These are phyloP conservation scores for Xylaria sp. DNA, from an alignment of 2,329 filamentous ascomycete species.

Conservation along the genomic window DNA sequence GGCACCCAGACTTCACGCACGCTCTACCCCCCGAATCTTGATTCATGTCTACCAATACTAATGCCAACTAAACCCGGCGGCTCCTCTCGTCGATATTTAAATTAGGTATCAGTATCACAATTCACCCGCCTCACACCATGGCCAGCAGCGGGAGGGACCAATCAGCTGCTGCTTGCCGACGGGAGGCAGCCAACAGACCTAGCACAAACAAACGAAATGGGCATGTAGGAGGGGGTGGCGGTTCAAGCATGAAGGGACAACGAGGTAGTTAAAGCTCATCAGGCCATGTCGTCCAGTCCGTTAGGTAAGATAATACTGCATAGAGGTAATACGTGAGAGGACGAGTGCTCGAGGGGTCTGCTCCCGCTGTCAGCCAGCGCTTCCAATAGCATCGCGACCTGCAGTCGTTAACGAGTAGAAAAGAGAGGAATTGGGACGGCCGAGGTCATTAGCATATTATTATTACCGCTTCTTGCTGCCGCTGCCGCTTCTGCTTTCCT, in stretches of 20 bases:
- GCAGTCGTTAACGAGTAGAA: background rate
- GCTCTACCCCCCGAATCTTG: background rate
- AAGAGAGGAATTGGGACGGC: background rate
- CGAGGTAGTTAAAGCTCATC: background rate
- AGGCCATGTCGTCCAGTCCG: background rate
- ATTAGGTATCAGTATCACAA: background rate
- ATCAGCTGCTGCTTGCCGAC: background rate
- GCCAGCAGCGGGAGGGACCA: background rate
- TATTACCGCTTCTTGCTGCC: background rate
- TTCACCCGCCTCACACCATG: slow-evolving; percentile 1
- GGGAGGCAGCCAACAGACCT: background rate
- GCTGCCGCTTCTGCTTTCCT: background rate
- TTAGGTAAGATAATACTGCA: background rate
- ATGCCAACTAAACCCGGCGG: background rate
- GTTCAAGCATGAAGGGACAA: background rate
- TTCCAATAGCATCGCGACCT: background rate
- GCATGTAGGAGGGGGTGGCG: background rate
- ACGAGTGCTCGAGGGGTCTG: background rate
- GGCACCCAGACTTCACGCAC: background rate
- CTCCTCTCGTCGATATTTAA: background rate
- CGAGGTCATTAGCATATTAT: background rate
- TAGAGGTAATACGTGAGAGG: background rate
- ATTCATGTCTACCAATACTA: background rate
- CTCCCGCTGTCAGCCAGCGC: background rate
- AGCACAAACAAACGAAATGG: background rate